Conservation (phyloP, 2,329 filamentous ascomycete species). For the Talaromyces atroroseus region DNA sequence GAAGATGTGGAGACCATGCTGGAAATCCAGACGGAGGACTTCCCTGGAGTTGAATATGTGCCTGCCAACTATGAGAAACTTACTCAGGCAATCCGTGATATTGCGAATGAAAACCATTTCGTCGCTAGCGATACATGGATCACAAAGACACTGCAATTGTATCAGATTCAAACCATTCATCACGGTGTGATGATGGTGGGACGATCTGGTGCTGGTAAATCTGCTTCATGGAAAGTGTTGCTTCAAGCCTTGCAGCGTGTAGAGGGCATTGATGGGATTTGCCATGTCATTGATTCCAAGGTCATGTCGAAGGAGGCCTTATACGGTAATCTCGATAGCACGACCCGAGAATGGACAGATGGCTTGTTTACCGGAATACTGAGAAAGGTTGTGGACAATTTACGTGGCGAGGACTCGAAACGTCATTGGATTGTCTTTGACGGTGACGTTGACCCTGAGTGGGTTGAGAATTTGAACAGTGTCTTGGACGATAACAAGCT, state of each 20-base stretch:
- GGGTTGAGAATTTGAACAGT: constrained; percentile 99
- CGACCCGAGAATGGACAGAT: constrained; percentile 97
- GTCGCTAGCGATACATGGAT: constrained; percentile 94
- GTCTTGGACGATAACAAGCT: constrained; percentile 99
- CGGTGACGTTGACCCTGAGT: constrained; percentile 97
- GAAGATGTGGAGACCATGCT: constrained; percentile 86
- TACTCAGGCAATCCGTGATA: constrained; percentile 71
- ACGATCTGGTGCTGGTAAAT: constrained; percentile 95
- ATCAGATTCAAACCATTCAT: constrained; percentile 96
- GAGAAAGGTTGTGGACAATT: constrained; percentile 96
- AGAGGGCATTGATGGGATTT: constrained; percentile 88
- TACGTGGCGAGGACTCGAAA: constrained; percentile 93
- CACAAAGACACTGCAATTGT: constrained; percentile 92
- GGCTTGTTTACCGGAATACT: constrained; percentile 96
- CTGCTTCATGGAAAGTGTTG: constrained; percentile 86
- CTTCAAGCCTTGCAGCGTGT: constrained; percentile 86
- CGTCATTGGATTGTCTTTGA: constrained; percentile 99
- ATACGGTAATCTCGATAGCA: constrained; percentile 92
- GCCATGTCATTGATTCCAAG: constrained; percentile 97
- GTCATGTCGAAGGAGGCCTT: constrained; percentile 99
- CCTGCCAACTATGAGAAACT: constrained; percentile 79
- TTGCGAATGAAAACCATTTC: constrained; percentile 78
- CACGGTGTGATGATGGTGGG: constrained; percentile 99
- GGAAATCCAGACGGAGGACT: constrained; percentile 74
- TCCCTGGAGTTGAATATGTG: constrained; percentile 89